A percentile compares a stretch with the other conserved stretches of the same genome.
phyloP scores from a whole-genome alignment of 2,329 filamentous ascomycete species.

The Monascus ruber region DNA sequence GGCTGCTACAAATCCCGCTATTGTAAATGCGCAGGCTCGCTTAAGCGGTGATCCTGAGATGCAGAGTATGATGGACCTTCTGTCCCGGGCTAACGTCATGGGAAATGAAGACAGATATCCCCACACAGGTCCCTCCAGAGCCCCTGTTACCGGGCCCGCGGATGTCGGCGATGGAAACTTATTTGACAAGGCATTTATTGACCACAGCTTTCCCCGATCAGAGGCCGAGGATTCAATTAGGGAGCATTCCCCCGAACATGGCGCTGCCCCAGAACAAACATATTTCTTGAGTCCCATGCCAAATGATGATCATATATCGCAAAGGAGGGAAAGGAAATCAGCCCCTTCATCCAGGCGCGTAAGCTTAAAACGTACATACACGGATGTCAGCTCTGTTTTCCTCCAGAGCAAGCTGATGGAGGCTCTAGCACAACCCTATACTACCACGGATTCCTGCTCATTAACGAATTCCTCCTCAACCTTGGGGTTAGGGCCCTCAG shows the following conservation, averaged over 20 bases:
- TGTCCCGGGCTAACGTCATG: constrained; percentile 70
- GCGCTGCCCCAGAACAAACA: constrained; percentile 10
- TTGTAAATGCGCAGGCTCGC: constrained; percentile 74
- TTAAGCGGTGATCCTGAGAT: constrained; percentile 73
- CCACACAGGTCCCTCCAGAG: constrained; percentile 37
- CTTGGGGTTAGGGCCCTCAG: constrained; percentile 27
- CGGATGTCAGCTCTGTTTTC: constrained; percentile 63
- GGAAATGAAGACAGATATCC: constrained; percentile 44
- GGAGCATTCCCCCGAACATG: constrained; percentile 9
- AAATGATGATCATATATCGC: constrained; percentile 20
- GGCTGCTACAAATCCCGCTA: constrained; percentile 61
- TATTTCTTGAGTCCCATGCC: constrained; percentile 18
- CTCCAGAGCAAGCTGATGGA: constrained; percentile 78
- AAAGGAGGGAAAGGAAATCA: constrained; percentile 21
- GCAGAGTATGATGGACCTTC: constrained; percentile 80
- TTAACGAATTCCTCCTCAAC: constrained; percentile 21
- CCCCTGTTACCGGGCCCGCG: constrained; percentile 72
- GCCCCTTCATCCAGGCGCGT: constrained; percentile 49
- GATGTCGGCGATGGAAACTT: constrained; percentile 62
- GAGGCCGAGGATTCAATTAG: constrained; percentile 10
- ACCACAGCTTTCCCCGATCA: constrained; percentile 12
- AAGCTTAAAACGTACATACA: constrained; percentile 75
- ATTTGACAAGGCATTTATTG: constrained; percentile 72
- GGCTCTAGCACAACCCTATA: constrained; percentile 70
- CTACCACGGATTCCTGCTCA: constrained; percentile 39